A percentile compares a stretch with the other conserved stretches of the same genome.
Conservation (phyloP, 106 monocot genomes). For the Xerophyta viscosa region DNA sequence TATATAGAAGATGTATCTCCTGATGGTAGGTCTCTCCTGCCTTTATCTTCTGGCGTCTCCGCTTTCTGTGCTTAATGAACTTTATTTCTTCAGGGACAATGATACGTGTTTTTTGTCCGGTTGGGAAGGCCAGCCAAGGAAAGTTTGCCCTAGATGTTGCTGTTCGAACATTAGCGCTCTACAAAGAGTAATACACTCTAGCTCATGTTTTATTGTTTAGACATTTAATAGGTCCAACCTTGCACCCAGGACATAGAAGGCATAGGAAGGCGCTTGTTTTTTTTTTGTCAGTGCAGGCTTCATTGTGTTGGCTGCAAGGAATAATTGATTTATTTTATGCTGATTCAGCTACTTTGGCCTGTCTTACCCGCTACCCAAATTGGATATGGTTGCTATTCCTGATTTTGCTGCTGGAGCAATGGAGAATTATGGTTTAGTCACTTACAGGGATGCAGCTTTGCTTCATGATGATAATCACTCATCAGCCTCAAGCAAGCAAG, state of each 20-base stretch:
- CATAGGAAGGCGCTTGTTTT: too few relatives aligned
- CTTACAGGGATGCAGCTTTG: slow-evolving; percentile 62
- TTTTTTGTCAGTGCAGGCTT: too few relatives aligned
- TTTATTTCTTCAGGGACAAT: slow-evolving; percentile 39
- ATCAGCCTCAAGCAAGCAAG: slow-evolving; percentile 61
- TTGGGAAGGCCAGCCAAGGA: slow-evolving; percentile 77
- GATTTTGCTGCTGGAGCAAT: slow-evolving; percentile 76
- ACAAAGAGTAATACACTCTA: slow-evolving; percentile 36
- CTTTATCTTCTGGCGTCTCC: background rate
- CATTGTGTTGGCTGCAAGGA: too few relatives aligned
- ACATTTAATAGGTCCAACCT: too few relatives aligned
- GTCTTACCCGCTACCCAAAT: slow-evolving; percentile 58
- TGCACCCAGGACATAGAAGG: too few relatives aligned
- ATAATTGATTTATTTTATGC: too few relatives aligned
- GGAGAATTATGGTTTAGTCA: slow-evolving; percentile 78
- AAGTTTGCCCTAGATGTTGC: slow-evolving; percentile 89
- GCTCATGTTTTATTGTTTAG: too few relatives aligned
- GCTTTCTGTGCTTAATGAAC: background rate
- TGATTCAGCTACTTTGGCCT: slow-evolving; percentile 56
- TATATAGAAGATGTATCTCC: slow-evolving; percentile 50
- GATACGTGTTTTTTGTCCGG: slow-evolving; percentile 73
- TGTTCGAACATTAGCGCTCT: slow-evolving; percentile 64
- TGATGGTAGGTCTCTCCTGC: slow-evolving; percentile 42
- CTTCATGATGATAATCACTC: slow-evolving; percentile 61
- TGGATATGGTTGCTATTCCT: slow-evolving; percentile 79